Conservation (phyloP, 495 filamentous ascomycete species). For the Trichoderma asperelloides region DNA sequence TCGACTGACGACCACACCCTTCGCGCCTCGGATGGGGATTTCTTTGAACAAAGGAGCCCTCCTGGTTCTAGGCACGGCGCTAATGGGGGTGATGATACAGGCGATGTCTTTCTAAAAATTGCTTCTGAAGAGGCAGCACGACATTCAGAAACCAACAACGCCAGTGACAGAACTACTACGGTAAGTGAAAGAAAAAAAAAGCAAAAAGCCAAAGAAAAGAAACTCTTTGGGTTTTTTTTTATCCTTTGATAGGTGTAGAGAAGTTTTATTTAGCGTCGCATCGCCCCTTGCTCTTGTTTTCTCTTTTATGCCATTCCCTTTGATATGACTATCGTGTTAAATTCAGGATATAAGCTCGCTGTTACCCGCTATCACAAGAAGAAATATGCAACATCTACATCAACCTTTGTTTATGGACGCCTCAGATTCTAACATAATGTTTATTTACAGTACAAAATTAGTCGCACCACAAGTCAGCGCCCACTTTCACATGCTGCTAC, state of each 20-base stretch:
- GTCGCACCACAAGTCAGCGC: slow-evolving; percentile 29
- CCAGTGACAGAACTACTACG: slow-evolving; percentile 24
- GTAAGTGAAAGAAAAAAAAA: slow-evolving; percentile 25
- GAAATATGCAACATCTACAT: neutral
- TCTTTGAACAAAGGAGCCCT: slow-evolving; percentile 27
- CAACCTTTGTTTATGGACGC: neutral
- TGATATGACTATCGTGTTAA: too few species aligned
- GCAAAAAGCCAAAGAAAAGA: neutral
- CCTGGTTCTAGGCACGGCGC: slow-evolving; percentile 30
- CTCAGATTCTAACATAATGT: neutral
- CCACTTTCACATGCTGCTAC: slow-evolving; percentile 36
- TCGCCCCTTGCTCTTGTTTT: slow-evolving; percentile 14
- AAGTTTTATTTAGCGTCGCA: neutral
- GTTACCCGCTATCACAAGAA: too few species aligned
- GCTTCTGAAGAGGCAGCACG: slow-evolving; percentile 37
- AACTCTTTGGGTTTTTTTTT: slow-evolving; percentile 7
- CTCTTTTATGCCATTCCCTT: neutral
- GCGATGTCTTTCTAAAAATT: slow-evolving; percentile 46
- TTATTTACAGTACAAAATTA: slow-evolving; percentile 29
- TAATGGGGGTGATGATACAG: slow-evolving; percentile 37
- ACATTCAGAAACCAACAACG: slow-evolving; percentile 18
- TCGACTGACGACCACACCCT: slow-evolving; percentile 40
- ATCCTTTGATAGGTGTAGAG: neutral
- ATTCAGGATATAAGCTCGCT: too few species aligned
- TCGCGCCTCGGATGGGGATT: slow-evolving; percentile 39